Percentiles rank a stretch among this genome's conserved stretches.
phyloP scores from a whole-genome alignment of 768 basidiomycete genomes.

The Lactarius tabidus region DNA sequence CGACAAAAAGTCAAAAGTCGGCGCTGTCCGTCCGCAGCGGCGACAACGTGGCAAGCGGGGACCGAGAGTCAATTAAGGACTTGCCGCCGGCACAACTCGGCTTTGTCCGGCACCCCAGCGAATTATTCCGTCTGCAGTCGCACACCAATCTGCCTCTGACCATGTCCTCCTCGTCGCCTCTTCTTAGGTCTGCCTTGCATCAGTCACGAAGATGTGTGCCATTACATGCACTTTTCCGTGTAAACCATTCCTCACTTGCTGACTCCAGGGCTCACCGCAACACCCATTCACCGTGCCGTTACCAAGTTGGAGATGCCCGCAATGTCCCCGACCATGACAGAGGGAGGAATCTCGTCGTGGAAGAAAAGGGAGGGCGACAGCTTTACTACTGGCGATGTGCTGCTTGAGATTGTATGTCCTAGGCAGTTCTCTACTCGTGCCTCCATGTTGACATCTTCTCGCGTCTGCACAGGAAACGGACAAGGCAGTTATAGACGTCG shows the following conservation, averaged over 20 bases:
- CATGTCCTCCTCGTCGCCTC: conserved; percentile 14
- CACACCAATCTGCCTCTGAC: neutral
- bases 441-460: neutral
- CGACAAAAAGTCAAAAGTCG: neutral
- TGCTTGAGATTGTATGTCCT: conserved; percentile 78
- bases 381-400: conserved; percentile 76
- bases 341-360: conserved; percentile 89
- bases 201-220: conserved; percentile 13
- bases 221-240: neutral
- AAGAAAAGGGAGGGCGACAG: conserved; percentile 83
- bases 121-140: neutral
- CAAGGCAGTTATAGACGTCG: conserved; percentile 97
- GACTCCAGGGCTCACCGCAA: conserved; percentile 50
- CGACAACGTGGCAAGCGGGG: neutral
- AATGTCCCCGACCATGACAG: conserved; percentile 97
- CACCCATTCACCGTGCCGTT: conserved; percentile 51
- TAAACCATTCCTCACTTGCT: neutral
- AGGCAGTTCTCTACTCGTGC: neutral
- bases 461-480: conserved; percentile 76
- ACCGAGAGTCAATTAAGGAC: neutral
- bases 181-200: conserved; percentile 6
- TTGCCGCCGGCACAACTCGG: neutral
- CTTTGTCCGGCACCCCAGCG: neutral
- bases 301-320: conserved; percentile 88
- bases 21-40: neutral